These are phyloP conservation scores for Pneumocystis murina DNA, from an alignment of 1,139 yeast genomes.

Conservation along the genomic window DNA sequence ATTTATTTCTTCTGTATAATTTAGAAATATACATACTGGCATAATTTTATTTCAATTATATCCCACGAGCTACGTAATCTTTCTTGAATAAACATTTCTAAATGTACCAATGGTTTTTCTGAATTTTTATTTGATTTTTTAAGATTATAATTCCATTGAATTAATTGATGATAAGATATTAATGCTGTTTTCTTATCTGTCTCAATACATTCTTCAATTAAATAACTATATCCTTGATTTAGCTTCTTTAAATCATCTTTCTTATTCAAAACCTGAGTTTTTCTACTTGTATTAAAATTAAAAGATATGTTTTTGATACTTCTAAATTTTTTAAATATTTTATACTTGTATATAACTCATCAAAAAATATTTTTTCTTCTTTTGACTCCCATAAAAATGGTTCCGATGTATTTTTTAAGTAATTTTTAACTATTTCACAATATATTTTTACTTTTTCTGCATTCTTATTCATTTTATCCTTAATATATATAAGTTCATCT, in stretches of 20 bases:
- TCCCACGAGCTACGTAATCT: constrained; percentile 5
- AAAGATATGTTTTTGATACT: neutral
- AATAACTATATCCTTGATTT: neutral
- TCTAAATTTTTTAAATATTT: neutral
- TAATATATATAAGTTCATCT: neutral
- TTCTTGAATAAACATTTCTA: constrained; percentile 6
- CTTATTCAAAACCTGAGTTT: neutral
- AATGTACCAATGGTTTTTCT: constrained; percentile 9
- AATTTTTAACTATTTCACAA: neutral
- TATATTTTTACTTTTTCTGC: neutral
- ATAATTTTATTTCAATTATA: constrained; percentile 4
- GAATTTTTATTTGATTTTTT: constrained; percentile 1
- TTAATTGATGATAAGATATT: neutral
- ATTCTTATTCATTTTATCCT: neutral
- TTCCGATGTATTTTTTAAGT: neutral
- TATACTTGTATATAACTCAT: neutral
- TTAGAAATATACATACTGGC: constrained; percentile 5
- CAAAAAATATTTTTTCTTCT: neutral
- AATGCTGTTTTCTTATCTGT: neutral
- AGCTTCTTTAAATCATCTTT: neutral
- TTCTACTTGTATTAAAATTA: neutral
- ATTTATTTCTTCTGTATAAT: neutral
- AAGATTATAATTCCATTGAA: neutral
- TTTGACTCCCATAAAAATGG: neutral
- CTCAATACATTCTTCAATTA: neutral